Percentiles rank a stretch among this genome's conserved stretches.
phyloP scores from a whole-genome alignment of 2,329 filamentous ascomycete species.

The Beauveria pseudobassiana region DNA sequence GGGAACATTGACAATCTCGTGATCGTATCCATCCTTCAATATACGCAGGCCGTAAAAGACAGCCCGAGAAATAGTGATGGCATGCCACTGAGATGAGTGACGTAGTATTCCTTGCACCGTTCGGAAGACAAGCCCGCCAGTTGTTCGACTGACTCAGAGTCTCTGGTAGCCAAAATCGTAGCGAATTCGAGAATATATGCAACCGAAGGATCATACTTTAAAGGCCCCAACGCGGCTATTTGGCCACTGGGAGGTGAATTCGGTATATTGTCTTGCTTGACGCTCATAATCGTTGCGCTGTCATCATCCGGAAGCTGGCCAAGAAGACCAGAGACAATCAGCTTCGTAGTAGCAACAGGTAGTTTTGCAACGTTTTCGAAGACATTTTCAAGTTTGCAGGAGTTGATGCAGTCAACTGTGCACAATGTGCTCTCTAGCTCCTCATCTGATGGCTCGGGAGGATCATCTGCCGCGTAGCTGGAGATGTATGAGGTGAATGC shows the following conservation, averaged over 20 bases:
- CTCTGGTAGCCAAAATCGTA: constrained; percentile 71
- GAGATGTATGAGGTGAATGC: constrained; percentile 95
- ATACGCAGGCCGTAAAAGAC: constrained; percentile 82
- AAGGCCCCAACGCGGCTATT: constrained; percentile 26
- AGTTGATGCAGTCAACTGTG: constrained; percentile 88
- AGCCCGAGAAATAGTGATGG: constrained; percentile 73
- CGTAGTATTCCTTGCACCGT: constrained; percentile 75
- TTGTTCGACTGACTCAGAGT: constrained; percentile 61
- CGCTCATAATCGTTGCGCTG: constrained; percentile 69
- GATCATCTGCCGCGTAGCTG: constrained; percentile 97
- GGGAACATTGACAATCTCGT: constrained; percentile 85
- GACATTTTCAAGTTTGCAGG: constrained; percentile 76
- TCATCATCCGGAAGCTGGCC: constrained; percentile 80
- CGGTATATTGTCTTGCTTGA: constrained; percentile 76
- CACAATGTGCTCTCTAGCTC: constrained; percentile 93
- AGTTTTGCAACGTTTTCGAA: constrained; percentile 66
- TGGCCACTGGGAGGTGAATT: constrained; percentile 51
- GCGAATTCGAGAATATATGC: constrained; percentile 90
- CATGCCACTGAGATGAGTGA: constrained; percentile 71
- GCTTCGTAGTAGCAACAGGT: constrained; percentile 22
- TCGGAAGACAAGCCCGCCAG: constrained; percentile 72
- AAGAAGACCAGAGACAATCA: constrained; percentile 61
- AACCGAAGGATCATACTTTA: constrained; percentile 75
- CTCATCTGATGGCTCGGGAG: constrained; percentile 93
- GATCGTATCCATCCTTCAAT: constrained; percentile 77